A percentile compares a stretch with the other conserved stretches of the same genome.
Conservation (phyloP, 805 yeast genomes). For the Yamadazyma sp. region DNA sequence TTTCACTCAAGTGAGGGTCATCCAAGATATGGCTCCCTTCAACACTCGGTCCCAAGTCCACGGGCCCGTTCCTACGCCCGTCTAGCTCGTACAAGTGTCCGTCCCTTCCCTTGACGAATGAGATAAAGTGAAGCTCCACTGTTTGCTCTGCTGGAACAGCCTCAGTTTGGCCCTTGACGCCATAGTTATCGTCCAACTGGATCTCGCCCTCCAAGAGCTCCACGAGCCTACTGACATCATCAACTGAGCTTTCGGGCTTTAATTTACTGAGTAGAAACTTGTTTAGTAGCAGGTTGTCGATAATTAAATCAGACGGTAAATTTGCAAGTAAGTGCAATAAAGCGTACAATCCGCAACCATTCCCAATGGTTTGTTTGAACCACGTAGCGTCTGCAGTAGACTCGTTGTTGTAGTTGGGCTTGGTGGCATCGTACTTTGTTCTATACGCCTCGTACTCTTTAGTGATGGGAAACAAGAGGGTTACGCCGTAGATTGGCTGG, state of each 20-base stretch:
- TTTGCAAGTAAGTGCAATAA: constrained; percentile 61
- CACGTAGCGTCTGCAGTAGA: constrained; percentile 50
- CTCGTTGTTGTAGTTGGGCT: constrained; percentile 24
- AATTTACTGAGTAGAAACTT: constrained; percentile 18
- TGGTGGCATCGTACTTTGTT: constrained; percentile 34
- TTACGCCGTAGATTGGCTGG: constrained; percentile 71
- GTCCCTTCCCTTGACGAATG: constrained; percentile 59
- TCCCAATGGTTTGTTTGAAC: constrained; percentile 81
- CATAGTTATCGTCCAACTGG: constrained; percentile 44
- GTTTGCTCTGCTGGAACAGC: constrained; percentile 60
- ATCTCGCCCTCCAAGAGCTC: constrained; percentile 45
- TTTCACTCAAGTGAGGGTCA: constrained; percentile 47
- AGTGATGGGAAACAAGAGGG: constrained; percentile 83
- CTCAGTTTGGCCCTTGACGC: constrained; percentile 60
- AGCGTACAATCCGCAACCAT: constrained; percentile 94
- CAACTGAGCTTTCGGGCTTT: constrained; percentile 17
- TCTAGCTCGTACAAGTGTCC: constrained; percentile 78
- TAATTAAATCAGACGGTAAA: constrained; percentile 45
- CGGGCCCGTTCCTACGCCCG: constrained; percentile 81
- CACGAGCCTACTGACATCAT: constrained; percentile 43
- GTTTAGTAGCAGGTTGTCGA: constrained; percentile 35
- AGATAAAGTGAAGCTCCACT: constrained; percentile 70
- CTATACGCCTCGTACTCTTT: constrained; percentile 55
- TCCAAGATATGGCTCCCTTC: constrained; percentile 50
- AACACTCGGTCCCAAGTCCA: constrained; percentile 51